Evolutionary conservation across 352 stramenopile species (phyloP), one percentile per base, ranked within the genome.

Genomic region (Phytophthora chlamydospora): DNA sequence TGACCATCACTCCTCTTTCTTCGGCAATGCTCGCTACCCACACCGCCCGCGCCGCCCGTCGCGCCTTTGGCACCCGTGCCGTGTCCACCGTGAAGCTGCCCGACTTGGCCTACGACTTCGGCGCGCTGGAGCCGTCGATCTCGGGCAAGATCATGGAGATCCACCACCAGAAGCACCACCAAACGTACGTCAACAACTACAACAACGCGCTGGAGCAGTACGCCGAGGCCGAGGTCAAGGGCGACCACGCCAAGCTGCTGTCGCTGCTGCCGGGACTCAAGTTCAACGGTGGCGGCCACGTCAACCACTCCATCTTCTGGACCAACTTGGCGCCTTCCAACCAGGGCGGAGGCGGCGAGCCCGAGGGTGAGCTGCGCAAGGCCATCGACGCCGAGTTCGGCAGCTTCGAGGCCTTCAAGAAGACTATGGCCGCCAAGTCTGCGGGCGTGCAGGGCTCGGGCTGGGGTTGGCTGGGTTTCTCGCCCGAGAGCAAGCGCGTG

Each of bases 221-320:
- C 58, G 92, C 95, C 39, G 83, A 93, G 48, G 96, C 96, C 35
- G 75, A 96, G 68, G 59, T 69, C 41, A 92, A 92, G 69, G 58
- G 70, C 24, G 92, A 99, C 78, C 81, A 98, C 61, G 89, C 85
- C 46, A 90, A 86, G 57, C 88, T 98, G 57, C 96, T 98, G 65
- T 83, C 77, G 39, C 74, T 98, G 19, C 89, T 98, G 62, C 79
- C 77, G 12, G 95, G 95, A 34, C 80, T 99, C 44, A 97, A 98
- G 68, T 99, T 99, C 78, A 99, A 99, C 79, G 97, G 97, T 16
- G 97, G 97, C 12, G 97, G 97, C 55, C 97, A 99, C 75, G 75
- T 99, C 24, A 99, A 99, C 76, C 97, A 99, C 78, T 97, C 94
- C 52, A 95, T 99, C 62, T 99, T 99, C 79, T 99, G 97, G 97